Conservation (phyloP, 148 eudicot genomes). For the Nepenthes mirabilis region DNA sequence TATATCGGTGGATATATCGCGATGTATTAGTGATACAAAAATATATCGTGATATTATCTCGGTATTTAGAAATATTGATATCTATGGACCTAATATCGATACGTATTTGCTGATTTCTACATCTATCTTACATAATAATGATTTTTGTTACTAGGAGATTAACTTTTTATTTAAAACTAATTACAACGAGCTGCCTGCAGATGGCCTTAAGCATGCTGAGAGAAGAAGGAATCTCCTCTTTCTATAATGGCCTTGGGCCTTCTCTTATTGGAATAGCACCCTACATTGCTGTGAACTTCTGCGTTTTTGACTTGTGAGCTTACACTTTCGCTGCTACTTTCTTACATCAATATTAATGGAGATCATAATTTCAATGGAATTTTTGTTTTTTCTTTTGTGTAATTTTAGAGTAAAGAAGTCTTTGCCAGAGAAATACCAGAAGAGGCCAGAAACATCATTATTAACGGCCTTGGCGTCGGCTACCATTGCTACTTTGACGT, state of each 20-base stretch:
- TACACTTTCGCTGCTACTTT: conserved; percentile 15
- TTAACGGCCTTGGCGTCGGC: conserved; percentile 73
- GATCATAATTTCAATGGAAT: conserved; percentile 6
- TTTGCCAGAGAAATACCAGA: conserved; percentile 79
- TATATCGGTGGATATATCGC: too few species aligned
- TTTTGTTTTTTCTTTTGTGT: conserved; percentile 13
- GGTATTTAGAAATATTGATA: too few species aligned
- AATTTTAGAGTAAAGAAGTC: conserved; percentile 83
- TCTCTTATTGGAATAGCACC: conserved; percentile 98
- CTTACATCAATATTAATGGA: conserved; percentile 11
- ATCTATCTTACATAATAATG: not conserved
- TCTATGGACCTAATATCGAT: too few species aligned
- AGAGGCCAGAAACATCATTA: conserved; percentile 76
- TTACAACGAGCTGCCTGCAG: conserved; percentile 33
- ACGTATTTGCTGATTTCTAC: too few species aligned
- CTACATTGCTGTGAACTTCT: conserved; percentile 95
- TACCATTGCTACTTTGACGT: conserved; percentile 68
- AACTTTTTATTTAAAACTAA: not conserved
- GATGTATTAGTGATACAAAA: too few species aligned
- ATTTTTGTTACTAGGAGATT: not conserved
- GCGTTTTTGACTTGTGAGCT: conserved; percentile 97
- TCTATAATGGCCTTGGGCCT: conserved; percentile 92
- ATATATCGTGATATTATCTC: too few species aligned
- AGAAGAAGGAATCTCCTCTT: conserved; percentile 85
- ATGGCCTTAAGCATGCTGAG: conserved; percentile 73